A percentile compares a stretch with the other conserved stretches of the same genome.
Conservation (phyloP, 1,284 basidiomycete genomes). For the Mrakiaceae sp. region DNA sequence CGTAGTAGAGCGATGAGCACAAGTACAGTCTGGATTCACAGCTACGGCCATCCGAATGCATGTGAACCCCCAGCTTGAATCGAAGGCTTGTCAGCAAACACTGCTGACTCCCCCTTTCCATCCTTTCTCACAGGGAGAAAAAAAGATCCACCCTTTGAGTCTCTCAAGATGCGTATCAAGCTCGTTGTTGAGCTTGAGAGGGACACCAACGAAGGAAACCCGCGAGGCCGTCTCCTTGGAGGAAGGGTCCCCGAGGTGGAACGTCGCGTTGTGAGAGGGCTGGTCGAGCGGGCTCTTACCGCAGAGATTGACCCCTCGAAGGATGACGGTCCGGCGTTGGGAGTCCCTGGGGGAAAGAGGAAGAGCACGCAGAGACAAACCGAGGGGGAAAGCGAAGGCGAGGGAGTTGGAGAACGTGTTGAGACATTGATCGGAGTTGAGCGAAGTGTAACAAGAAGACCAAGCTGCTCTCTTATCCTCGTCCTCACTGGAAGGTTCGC, state of each 20-base stretch:
- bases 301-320: slow-evolving; percentile 87
- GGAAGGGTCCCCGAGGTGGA: neutral
- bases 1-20: slow-evolving; percentile 40
- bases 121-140: too few species aligned
- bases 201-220: slow-evolving; percentile 59
- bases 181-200: slow-evolving; percentile 53
- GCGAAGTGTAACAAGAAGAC: too few species aligned
- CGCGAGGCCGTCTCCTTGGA: neutral
- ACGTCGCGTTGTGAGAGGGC: slow-evolving; percentile 30
- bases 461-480: too few species aligned
- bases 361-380: neutral
- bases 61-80: too few species aligned
- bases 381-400: too few species aligned
- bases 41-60: too few species aligned
- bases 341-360: neutral
- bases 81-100: too few species aligned
- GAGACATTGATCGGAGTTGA: too few species aligned
- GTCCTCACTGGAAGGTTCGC: too few species aligned
- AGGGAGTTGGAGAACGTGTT: too few species aligned
- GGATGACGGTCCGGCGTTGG: slow-evolving; percentile 32
- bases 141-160: slow-evolving; percentile 79
- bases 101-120: too few species aligned
- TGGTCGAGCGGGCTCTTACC: slow-evolving; percentile 68
- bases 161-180: slow-evolving; percentile 61
- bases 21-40: too few species aligned